These are phyloP conservation scores for Stereum hirsutum DNA, from an alignment of 1,284 basidiomycete genomes.

Conservation along the genomic window DNA sequence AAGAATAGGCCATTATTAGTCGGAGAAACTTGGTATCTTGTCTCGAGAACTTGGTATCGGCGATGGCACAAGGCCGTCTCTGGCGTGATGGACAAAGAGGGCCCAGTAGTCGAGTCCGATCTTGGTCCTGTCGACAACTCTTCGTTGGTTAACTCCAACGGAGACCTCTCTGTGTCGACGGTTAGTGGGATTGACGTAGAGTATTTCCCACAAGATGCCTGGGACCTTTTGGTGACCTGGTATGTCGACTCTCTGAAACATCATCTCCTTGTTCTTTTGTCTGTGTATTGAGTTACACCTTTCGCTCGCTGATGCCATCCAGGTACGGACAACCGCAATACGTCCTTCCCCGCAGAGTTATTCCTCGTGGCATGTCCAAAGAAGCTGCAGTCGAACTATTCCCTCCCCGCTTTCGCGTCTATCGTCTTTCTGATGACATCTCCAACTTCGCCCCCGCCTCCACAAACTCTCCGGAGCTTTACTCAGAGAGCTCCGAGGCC, in stretches of 20 bases:
- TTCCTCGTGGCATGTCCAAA: slow-evolving; percentile 45
- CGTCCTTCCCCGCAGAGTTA: slow-evolving; percentile 58
- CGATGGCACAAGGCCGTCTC: slow-evolving; percentile 67
- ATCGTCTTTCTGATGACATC: slow-evolving; percentile 30
- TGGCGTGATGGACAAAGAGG: slow-evolving; percentile 59
- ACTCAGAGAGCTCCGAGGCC: no score
- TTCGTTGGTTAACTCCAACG: slow-evolving; percentile 44
- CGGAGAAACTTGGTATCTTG: slow-evolving; percentile 75
- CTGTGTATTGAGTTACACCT: not conserved
- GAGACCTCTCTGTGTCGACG: slow-evolving; percentile 37
- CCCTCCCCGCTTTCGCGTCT: slow-evolving; percentile 62
- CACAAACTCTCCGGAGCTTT: no score
- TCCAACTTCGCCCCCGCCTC: slow-evolving; percentile 9
- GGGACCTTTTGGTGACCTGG: slow-evolving; percentile 65
- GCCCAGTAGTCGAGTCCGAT: slow-evolving; percentile 43
- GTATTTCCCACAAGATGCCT: slow-evolving; percentile 67
- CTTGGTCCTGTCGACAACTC: slow-evolving; percentile 73
- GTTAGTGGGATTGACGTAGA: slow-evolving; percentile 71
- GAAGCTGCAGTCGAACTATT: slow-evolving; percentile 67
- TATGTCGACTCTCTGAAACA: no score
- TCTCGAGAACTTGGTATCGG: slow-evolving; percentile 64
- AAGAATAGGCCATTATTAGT: slow-evolving; percentile 40
- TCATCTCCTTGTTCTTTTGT: not conserved
- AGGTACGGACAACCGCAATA: slow-evolving; percentile 64
- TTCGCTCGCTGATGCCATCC: slow-evolving; percentile 3